These are phyloP conservation scores for Isabelozyma heimii DNA, from an alignment of 805 yeast genomes.

Conservation along the genomic window DNA sequence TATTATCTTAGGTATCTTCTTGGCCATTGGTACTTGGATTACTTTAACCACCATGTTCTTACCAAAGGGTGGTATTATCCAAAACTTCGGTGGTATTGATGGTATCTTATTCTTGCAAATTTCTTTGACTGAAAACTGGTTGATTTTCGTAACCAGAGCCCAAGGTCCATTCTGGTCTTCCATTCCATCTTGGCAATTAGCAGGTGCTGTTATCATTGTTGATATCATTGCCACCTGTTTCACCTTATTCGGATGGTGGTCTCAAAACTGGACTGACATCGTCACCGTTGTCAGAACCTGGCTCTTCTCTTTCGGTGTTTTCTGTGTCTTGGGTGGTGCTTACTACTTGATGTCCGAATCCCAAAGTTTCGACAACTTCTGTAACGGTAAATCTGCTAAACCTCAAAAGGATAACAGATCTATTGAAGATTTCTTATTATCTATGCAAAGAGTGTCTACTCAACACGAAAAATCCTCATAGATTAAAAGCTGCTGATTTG, in stretches of 20 bases:
- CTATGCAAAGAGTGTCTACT: constrained; percentile 87
- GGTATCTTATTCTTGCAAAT: constrained; percentile 93
- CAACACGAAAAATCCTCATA: constrained; percentile 81
- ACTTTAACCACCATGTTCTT: constrained; percentile 91
- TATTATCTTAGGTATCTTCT: constrained; percentile 75
- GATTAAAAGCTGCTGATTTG: constrained; percentile 8
- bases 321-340: constrained; percentile 95
- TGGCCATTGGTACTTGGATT: constrained; percentile 93
- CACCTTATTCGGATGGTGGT: constrained; percentile 96
- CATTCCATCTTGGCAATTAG: constrained; percentile 91
- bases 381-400: constrained; percentile 75
- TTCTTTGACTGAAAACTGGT: constrained; percentile 95
- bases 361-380: constrained; percentile 74
- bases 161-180: constrained; percentile 99
- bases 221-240: constrained; percentile 91
- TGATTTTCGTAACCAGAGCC: constrained; percentile 94
- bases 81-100: constrained; percentile 91
- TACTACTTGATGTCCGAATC: constrained; percentile 90
- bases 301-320: constrained; percentile 95
- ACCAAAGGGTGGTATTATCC: constrained; percentile 90
- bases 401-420: constrained; percentile 59
- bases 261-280: constrained; percentile 95
- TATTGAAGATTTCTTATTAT: constrained; percentile 78
- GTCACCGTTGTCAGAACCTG: constrained; percentile 93
- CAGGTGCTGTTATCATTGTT: constrained; percentile 89